Evolutionary conservation across 257 asterid genomes (phyloP), one percentile per base, ranked within the genome.

Genomic region (Nicotiana tabacum): DNA sequence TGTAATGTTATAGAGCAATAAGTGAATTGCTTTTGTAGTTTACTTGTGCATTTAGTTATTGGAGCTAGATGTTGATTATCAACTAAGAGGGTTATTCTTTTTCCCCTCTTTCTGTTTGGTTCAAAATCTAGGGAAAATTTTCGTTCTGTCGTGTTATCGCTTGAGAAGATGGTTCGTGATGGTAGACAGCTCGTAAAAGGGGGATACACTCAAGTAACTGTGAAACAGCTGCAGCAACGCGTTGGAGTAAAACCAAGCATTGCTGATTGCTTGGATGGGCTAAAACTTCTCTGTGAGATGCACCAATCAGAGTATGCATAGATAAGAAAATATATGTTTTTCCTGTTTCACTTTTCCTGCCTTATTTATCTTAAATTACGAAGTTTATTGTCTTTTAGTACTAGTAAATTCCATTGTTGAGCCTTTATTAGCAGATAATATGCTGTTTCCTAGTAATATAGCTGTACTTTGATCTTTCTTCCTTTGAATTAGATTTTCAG

Each of bases 231-330:
- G 87, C 92, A 92, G 70, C 97, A 84, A 80, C 90, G 83, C 13
- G 66, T 92, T 66, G 97, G 99, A 77, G 9, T 88, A 58, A 93
- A 95, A 81, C 99, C 98, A 53, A 92, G 90, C 62, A 82, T 91
- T 81, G 91, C 87, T 69, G 87, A 89, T 85, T 93, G 97, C 83
- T 89, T 93, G 66, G 92, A 91, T 24, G 98, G 97, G 56, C 92
- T 95, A 51, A 84, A 83, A 66, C 87, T 89, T 84, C 94, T 95
- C 43, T 86, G 83, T n/a, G 97, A 92, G 86, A 93, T 95, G 98
- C 95, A 95, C 86, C 87, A 78, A 77, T 88, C 94, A 39, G 99
- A 95, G 97, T 95, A 95, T 64, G 92, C 82, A 78, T 17, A 12
- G 39, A 18, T 70, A 55, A 56, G 55, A 81, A 33, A 29, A 33